These are phyloP conservation scores for Caloboletus inedulis DNA, from an alignment of 1,284 basidiomycete species.

Conservation along the genomic window DNA sequence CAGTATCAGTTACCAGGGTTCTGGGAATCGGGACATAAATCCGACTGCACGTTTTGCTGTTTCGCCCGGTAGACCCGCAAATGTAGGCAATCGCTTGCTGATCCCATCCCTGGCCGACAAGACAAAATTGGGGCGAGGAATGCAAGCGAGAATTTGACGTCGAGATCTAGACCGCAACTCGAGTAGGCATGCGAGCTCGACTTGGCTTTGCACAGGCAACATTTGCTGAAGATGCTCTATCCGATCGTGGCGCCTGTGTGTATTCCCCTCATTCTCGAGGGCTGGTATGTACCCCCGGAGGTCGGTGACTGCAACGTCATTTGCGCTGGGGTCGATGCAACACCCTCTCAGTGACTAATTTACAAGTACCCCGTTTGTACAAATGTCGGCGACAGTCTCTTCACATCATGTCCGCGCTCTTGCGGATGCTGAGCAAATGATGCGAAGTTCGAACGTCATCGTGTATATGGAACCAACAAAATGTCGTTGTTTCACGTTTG, in stretches of 20 bases:
- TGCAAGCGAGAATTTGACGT: slow-evolving; percentile 32
- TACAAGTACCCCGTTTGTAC: slow-evolving; percentile 18
- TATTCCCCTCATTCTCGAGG: slow-evolving; percentile 25
- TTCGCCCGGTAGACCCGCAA: slow-evolving; percentile 37
- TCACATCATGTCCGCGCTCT: slow-evolving; percentile 16
- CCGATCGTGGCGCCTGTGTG: slow-evolving; percentile 11
- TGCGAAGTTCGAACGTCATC: slow-evolving; percentile 6
- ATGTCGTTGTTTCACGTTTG: slow-evolving; percentile 19
- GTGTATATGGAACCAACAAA: slow-evolving; percentile 4
- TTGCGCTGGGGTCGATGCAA: slow-evolving; percentile 15
- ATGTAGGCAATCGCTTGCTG: slow-evolving; percentile 18
- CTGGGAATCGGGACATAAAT: slow-evolving; percentile 26
- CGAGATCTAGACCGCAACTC: slow-evolving; percentile 29
- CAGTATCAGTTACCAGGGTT: slow-evolving; percentile 26
- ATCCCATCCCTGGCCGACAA: slow-evolving; percentile 20
- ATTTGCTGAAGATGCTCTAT: slow-evolving; percentile 1
- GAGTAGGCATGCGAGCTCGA: slow-evolving; percentile 19
- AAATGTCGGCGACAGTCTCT: slow-evolving; percentile 4
- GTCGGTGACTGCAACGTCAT: slow-evolving; percentile 18
- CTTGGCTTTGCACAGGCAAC: slow-evolving; percentile 7
- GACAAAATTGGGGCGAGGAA: slow-evolving; percentile 27
- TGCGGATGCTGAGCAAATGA: neutral
- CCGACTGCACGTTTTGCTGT: slow-evolving; percentile 22
- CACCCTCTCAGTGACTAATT: slow-evolving; percentile 17
- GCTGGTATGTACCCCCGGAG: slow-evolving; percentile 9